Evolutionary conservation across 129 eudicot species (phyloP).

Genomic region (Tagetes patula): DNA sequence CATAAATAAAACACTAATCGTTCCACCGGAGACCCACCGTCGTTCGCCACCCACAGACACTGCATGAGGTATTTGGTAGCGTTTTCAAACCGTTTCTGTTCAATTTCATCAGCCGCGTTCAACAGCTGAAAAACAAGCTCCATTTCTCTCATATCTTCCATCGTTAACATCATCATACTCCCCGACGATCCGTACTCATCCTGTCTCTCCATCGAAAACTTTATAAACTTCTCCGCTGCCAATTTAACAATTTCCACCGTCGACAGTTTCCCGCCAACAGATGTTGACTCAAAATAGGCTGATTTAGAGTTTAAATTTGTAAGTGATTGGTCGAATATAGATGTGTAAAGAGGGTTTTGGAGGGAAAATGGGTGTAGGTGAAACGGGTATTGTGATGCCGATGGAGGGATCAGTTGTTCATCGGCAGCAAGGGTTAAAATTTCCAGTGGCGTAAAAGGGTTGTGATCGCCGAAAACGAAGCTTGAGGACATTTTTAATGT

Average conservation of each 20-base stretch:
- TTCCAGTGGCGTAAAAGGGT: conserved; percentile 10
- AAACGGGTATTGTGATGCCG: background rate
- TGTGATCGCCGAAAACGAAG: conserved; percentile 2
- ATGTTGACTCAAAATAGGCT: background rate
- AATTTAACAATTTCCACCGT: conserved; percentile 52
- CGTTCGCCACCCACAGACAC: conserved; percentile 46
- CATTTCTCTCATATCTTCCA: conserved; percentile 47
- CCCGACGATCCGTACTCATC: conserved; percentile 48
- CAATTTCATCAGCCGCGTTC: conserved; percentile 57
- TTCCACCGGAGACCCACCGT: conserved; percentile 50
- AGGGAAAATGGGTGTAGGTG: background rate
- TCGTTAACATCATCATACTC: conserved; percentile 36
- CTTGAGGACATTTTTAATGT: conserved; percentile 3
- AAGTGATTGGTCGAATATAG: background rate
- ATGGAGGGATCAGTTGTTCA: conserved; percentile 6
- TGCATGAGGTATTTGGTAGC: conserved; percentile 43
- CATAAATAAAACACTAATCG: conserved; percentile 49
- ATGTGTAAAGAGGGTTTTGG: background rate
- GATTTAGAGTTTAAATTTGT: conserved; percentile 10
- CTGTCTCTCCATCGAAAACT: conserved; percentile 40
- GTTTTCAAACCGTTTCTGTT: conserved; percentile 39
- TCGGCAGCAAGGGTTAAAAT: background rate
- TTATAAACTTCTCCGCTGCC: conserved; percentile 62
- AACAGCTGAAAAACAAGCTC: conserved; percentile 62
- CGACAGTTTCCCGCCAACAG: conserved; percentile 32